Base-by-base conservation (phyloP, 2,329 filamentous ascomycete genomes). In the Penicillium italicum region DNA sequence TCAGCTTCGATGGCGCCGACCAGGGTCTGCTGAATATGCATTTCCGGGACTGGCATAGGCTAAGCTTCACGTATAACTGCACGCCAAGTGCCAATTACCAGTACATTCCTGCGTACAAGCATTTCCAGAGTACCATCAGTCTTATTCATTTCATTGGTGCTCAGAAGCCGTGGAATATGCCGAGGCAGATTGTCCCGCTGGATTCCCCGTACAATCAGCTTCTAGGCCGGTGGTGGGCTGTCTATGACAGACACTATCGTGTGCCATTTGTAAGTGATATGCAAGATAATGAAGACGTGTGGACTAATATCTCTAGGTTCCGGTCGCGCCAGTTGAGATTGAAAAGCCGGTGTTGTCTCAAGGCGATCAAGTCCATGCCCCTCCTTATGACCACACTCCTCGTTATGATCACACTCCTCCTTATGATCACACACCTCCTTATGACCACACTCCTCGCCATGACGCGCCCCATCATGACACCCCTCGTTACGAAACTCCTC, bases 71-170 rank as follows among this genome's bases (percentile, higher is more conserved):
- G 48, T 99, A 97, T 80, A 99, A 99, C 73, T 94, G 94, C 74
- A 99, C 94, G 0, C 94, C 94, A 1, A 97, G 90, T 60, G 92
- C 89, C 24, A 91, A 96, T 72, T 99, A 99, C 77, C 94, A 99
- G 76, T 99, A 97, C 75, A 82, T 97, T 53, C 94, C 94, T 12
- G 94, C 94, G 50, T 99, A 96, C 75, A 85, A 86, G 62, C 91
- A 97, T 79, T 96, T 95, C 73, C 90, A 95, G 75, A 89, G 88
- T 45, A 89, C 85, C 65, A 96, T 99, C 67, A 92, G 83, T 69
- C 83, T 95, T 78, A 87, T 96, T 26, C 94, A 99, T 76, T 99
- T 97, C 74, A 97, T 99, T 67, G 94, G 94, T 40, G 76, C 86
- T 56, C 82, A 90, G 53, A 99, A 99, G 77, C 94, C 94, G 0